phyloP scores from a whole-genome alignment of 768 basidiomycete species.

The Podaxis sp. region DNA sequence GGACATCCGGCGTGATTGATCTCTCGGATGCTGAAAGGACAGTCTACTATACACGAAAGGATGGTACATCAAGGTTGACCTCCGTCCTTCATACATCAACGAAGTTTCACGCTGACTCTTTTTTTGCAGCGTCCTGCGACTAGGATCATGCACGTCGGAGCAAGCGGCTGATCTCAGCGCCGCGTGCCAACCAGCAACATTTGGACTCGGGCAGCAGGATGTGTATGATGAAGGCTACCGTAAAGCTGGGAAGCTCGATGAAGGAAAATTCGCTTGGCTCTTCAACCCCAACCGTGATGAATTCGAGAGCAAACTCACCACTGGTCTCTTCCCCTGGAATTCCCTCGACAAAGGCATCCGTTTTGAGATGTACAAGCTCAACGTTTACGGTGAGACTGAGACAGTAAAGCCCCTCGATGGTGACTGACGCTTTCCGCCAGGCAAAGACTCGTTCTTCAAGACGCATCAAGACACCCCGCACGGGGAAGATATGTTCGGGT shows the following conservation, averaged over 20 bases:
- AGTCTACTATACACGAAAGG: background rate
- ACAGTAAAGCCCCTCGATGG: background rate
- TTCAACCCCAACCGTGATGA: conserved; percentile 23
- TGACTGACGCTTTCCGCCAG: conserved; percentile 9
- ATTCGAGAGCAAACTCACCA: conserved; percentile 23
- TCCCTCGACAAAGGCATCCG: conserved; percentile 19
- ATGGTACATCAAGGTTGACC: background rate
- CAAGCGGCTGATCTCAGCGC: conserved; percentile 20
- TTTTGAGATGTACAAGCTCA: conserved; percentile 43
- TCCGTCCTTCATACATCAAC: too few relatives aligned
- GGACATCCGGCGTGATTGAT: background rate
- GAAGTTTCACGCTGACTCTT: background rate
- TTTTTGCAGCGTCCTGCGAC: background rate
- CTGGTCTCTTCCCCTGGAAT: conserved; percentile 21
- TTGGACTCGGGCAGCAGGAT: conserved; percentile 33
- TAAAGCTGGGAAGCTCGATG: conserved; percentile 45
- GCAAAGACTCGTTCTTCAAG: conserved; percentile 41
- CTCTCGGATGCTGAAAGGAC: background rate
- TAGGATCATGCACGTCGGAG: background rate
- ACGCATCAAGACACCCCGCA: conserved; percentile 46
- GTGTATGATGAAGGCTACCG: conserved; percentile 44
- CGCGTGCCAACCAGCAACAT: conserved; percentile 40
- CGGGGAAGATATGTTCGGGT: conserved; percentile 41
- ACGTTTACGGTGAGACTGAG: conserved; percentile 37
- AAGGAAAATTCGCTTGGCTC: conserved; percentile 29